A percentile compares a stretch with the other conserved stretches of the same genome.
These are phyloP conservation scores for Ascochyta clinopodiicola DNA, from an alignment of 2,329 filamentous ascomycete genomes.

Conservation along the genomic window DNA sequence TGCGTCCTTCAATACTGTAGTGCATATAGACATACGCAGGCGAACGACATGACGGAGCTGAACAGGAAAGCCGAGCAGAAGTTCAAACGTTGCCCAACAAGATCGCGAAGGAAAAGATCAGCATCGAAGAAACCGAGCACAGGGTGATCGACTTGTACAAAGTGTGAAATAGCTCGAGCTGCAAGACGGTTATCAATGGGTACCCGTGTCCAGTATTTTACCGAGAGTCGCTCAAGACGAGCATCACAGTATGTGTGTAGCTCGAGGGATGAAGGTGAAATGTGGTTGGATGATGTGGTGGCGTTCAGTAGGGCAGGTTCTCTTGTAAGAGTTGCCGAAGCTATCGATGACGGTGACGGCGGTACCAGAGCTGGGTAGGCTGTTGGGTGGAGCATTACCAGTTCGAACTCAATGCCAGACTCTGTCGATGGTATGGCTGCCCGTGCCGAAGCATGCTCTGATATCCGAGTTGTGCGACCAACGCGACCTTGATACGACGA, in stretches of 20 bases:
- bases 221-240: slow-evolving; percentile 8
- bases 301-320: background rate
- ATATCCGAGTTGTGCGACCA: background rate
- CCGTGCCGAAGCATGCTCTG: background rate
- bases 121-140: slow-evolving; percentile 16
- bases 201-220: slow-evolving; percentile 14
- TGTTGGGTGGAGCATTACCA: slow-evolving; percentile 8
- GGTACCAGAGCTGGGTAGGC: slow-evolving; percentile 1
- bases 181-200: slow-evolving; percentile 10
- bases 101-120: slow-evolving; percentile 9
- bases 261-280: background rate
- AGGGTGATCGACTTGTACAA: slow-evolving; percentile 4
- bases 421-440: slow-evolving; percentile 2
- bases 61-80: slow-evolving; percentile 19
- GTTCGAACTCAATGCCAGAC: slow-evolving; percentile 6
- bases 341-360: background rate
- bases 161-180: slow-evolving; percentile 11
- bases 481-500: background rate
- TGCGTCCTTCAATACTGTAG: background rate
- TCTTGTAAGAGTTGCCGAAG: background rate
- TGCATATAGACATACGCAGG: slow-evolving; percentile 12
- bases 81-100: slow-evolving; percentile 6
- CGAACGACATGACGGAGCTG: slow-evolving; percentile 15
- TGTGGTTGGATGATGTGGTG: background rate
- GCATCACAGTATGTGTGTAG: slow-evolving; percentile 4